These are phyloP conservation scores for Kernera saxatilis DNA, from an alignment of 345 rosid species.

Conservation along the genomic window DNA sequence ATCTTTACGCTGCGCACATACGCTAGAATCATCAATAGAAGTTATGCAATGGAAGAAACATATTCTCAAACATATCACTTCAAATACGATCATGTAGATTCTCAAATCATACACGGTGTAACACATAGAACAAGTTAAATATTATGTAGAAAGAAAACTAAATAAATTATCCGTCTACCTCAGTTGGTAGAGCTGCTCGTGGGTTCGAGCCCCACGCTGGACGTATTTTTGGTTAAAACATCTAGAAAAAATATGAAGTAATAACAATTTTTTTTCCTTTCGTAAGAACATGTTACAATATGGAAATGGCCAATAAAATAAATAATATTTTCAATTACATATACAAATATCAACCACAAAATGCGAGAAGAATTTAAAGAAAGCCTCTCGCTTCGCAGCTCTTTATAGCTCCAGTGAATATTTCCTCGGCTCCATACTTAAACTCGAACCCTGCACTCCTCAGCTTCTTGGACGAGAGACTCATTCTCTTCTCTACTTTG, in stretches of 20 bases:
- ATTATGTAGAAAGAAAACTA: too few species aligned
- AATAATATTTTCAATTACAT: conserved; percentile 28
- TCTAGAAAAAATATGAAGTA: not conserved
- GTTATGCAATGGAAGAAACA: too few species aligned
- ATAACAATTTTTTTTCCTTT: not conserved
- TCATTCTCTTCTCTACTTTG: conserved; percentile 20
- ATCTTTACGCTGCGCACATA: too few species aligned
- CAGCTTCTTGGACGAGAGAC: conserved; percentile 43
- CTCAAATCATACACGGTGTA: too few species aligned
- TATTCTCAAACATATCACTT: too few species aligned
- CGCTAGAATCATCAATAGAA: too few species aligned
- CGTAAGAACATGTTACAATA: not conserved
- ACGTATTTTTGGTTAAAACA: not conserved
- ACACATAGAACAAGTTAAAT: too few species aligned
- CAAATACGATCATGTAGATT: too few species aligned
- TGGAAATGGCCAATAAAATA: not conserved
- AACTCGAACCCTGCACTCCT: conserved; percentile 40
- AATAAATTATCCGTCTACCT: too few species aligned
- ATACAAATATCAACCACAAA: conserved; percentile 22
- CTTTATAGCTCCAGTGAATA: conserved; percentile 38
- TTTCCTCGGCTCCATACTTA: conserved; percentile 37
- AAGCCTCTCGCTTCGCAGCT: conserved; percentile 37
- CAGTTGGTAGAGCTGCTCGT: too few species aligned
- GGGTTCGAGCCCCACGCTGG: conserved; percentile 45
- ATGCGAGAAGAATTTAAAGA: conserved; percentile 2